phyloP scores from a whole-genome alignment of 2,329 filamentous ascomycete species.

The Iodosphaeria phyllophila region DNA sequence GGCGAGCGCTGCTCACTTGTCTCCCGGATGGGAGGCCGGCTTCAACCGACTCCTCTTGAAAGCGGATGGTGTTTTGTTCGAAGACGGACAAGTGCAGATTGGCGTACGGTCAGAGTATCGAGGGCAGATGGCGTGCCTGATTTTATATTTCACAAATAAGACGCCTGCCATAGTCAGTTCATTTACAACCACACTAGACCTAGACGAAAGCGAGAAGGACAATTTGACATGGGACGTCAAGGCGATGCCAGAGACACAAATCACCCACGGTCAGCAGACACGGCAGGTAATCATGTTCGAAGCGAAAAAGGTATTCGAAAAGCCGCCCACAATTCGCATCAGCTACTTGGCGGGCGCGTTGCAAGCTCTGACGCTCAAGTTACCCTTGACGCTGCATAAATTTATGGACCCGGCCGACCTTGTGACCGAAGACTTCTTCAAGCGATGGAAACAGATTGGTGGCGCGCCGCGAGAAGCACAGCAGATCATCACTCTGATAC shows the following conservation, averaged over 20 bases:
- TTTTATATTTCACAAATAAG: constrained; percentile 93
- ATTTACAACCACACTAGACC: constrained; percentile 85
- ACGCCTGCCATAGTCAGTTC: constrained; percentile 69
- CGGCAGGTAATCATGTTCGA: constrained; percentile 95
- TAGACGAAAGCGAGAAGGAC: constrained; percentile 45
- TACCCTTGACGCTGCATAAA: constrained; percentile 79
- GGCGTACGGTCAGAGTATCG: constrained; percentile 88
- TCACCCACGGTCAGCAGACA: constrained; percentile 57
- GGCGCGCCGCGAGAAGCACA: constrained; percentile 75
- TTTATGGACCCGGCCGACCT: constrained; percentile 91
- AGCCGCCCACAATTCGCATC: constrained; percentile 79
- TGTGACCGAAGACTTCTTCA: constrained; percentile 88
- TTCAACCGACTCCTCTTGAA: constrained; percentile 68
- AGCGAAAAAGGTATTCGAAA: constrained; percentile 60
- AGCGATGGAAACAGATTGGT: constrained; percentile 97
- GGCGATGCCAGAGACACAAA: constrained; percentile 66
- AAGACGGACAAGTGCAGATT: constrained; percentile 86
- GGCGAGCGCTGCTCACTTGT: constrained; percentile 79
- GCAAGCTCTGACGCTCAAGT: constrained; percentile 77
- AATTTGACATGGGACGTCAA: constrained; percentile 75
- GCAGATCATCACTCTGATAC: constrained; percentile 55
- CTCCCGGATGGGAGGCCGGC: constrained; percentile 84
- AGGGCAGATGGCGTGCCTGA: constrained; percentile 85
- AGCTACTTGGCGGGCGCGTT: constrained; percentile 87
- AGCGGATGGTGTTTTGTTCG: constrained; percentile 77